phyloP scores from a whole-genome alignment of 164 flowering plant genomes.

The Liquidambar formosana region DNA sequence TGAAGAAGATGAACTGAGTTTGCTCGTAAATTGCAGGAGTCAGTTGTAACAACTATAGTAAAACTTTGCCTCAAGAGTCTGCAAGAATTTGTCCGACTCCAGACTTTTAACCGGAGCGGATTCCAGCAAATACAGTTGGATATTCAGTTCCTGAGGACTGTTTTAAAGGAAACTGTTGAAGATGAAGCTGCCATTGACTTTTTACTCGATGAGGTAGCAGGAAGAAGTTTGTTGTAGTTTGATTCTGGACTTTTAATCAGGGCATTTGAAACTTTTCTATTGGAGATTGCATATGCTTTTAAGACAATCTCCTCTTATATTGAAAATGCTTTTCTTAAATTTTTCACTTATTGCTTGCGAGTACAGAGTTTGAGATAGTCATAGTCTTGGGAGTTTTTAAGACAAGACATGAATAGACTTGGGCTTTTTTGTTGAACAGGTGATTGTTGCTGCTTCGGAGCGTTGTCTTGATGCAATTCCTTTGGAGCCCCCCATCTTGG shows the following conservation, averaged over 20 bases:
- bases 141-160: slow-evolving; percentile 73
- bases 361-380: no score
- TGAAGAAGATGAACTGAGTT: slow-evolving; percentile 4
- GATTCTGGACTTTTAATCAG: neutral
- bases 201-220: slow-evolving; percentile 88
- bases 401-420: no score
- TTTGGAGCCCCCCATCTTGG: slow-evolving; percentile 89
- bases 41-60: slow-evolving; percentile 66
- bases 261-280: neutral
- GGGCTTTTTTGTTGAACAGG: slow-evolving; percentile 44
- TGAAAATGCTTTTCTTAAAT: no score
- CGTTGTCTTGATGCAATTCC: slow-evolving; percentile 90
- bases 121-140: slow-evolving; percentile 99
- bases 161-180: slow-evolving; percentile 70
- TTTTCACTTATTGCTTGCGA: no score
- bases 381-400: no score
- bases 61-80: slow-evolving; percentile 91
- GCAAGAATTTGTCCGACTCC: slow-evolving; percentile 90
- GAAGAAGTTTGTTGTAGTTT: neutral
- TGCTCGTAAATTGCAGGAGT: slow-evolving; percentile 60
- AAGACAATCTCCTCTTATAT: no score
- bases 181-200: slow-evolving; percentile 93
- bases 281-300: no score
- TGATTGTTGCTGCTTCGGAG: slow-evolving; percentile 77
- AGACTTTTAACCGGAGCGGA: slow-evolving; percentile 93